A percentile compares a stretch with the other conserved stretches of the same genome.
Conservation (phyloP, 192 early-diverging fungal species). For the Dissophora globulifera region DNA sequence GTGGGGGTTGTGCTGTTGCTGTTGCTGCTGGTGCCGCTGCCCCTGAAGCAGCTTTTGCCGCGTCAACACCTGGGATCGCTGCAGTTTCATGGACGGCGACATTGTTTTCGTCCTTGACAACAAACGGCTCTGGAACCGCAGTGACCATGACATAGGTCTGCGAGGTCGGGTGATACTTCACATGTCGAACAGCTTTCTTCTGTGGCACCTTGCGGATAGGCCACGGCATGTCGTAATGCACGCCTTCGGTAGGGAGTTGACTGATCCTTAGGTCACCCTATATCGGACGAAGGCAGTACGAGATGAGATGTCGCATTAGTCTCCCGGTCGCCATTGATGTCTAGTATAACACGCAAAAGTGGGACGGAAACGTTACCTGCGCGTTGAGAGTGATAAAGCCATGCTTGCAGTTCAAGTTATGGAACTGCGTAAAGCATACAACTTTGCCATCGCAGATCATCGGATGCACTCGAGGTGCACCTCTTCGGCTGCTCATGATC, state of each 20-base stretch:
- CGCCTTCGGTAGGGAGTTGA: slow-evolving; percentile 69
- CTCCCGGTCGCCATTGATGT: no score
- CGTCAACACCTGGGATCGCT: not conserved
- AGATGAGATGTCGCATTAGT: no score
- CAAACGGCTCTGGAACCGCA: slow-evolving; percentile 71
- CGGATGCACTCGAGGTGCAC: slow-evolving; percentile 75
- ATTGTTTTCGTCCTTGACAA: slow-evolving; percentile 77
- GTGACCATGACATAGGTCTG: slow-evolving; percentile 85
- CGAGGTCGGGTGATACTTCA: slow-evolving; percentile 86
- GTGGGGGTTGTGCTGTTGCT: no score
- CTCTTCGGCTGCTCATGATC: slow-evolving; percentile 74
- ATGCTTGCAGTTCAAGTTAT: slow-evolving; percentile 79
- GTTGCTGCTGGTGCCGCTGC: slow-evolving; percentile 13
- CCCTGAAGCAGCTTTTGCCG: not conserved
- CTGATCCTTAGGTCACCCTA: slow-evolving; percentile 74
- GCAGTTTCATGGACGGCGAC: slow-evolving; percentile 51
- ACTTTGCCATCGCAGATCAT: slow-evolving; percentile 75
- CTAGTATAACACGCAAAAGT: not conserved
- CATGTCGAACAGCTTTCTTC: slow-evolving; percentile 74
- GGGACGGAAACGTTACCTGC: slow-evolving; percentile 55
- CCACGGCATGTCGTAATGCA: slow-evolving; percentile 80
- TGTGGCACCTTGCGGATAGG: slow-evolving; percentile 77
- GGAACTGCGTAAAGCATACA: slow-evolving; percentile 75
- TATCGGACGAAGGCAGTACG: no score
- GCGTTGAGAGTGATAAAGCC: slow-evolving; percentile 81